Evolutionary conservation across 176 grass and related monocot genomes (phyloP), one percentile per base, ranked within the genome.

Genomic region (Phoenix roebelenii): DNA sequence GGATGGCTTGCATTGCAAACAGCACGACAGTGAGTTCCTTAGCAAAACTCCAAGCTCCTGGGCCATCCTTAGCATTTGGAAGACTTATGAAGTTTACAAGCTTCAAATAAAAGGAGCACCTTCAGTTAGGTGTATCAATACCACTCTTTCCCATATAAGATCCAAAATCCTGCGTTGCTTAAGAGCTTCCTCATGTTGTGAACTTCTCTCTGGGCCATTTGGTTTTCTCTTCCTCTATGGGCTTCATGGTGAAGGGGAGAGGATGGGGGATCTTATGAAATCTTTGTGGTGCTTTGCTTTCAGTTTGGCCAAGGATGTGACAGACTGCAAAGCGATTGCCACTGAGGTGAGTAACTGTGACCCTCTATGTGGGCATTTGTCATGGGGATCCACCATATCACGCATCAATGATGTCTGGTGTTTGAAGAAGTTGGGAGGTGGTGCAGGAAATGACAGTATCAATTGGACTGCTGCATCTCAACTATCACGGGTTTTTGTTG

Each of bases 51-150:
- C 58, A 25, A 25, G 57, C 7, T 49, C 57, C 4, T 72, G 69
- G 68, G 69, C 69, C 25, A 53, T 50, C 22, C 7, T 72, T n/a
- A 72, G 69, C 58, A 28, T 62, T 50, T 62, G 69, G 69, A 72
- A 72, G 49, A 72, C 69, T 18, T 54, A 30, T 22, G 25, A 50
- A 25, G 30, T 48, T 18, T 62, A 72, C 58, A 72, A 44, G 25
- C 49, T 62, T 23, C 58, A 54, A 81, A 85, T 55, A 6, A 60
- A 28, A 28, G 23, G 25, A n/a, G 29, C 58, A 30, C 58, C 26
- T 35, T 18, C 17, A 35, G 23, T 60, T 18, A 60, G 58, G 25
- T 60, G 58, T 25, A 28, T 60, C 7, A 12, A 60, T 35, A 25
- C 58, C 3, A 29, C 58, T 35, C 58, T 60, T 5, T 35, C 25